Base-by-base conservation (phyloP, 495 filamentous ascomycete species). In the Penicillium coffeae region DNA sequence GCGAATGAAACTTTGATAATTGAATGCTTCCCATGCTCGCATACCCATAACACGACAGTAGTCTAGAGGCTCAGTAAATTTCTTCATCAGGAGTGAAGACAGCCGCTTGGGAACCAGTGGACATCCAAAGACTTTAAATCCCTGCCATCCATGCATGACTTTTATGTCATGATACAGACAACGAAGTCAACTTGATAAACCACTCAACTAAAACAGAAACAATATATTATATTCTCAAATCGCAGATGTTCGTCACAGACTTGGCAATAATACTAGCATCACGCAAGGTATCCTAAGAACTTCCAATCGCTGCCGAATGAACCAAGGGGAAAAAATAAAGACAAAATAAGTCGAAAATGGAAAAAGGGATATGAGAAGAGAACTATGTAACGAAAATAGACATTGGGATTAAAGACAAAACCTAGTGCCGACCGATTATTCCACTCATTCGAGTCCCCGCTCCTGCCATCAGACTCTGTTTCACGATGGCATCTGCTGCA, bases 401-500 rank as follows among this genome's bases (percentile, higher is more conserved):
- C 41, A 39, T n/a, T n/a, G n/a, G n/a, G n/a, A 30, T 25, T 54
- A 51, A 25, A 38, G 47, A 51, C 13, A 41, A 47, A 40, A 39
- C 37, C 65, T 47, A 71, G 43, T 63, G 66, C 45, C 68, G 65
- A 12, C 71, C 66, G 33, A 79, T 63, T 10, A 75, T 82, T 22
- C 81, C 71, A 41, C 79, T 75, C 74, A 86, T 85, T 56, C 82
- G 78, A 19, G 80, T 77, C 18, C 82, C 80, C 38, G 70, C 72
- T 42, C 86, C 85, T 27, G 83, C 75, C 63, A 80, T 81, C 42
- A 97, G 78, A 69, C 93, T 97, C 70, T 96, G 90, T 58, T 84
- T 78, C 22, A 99, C 93, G 68, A 99, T 97, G 71, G 90, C 82
- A 59, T 95, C 91, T 3, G 94, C 94, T 0, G 92, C 91, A 1